Conservation (phyloP, 2,329 filamentous ascomycete species). For the Thelonectria blattea region DNA sequence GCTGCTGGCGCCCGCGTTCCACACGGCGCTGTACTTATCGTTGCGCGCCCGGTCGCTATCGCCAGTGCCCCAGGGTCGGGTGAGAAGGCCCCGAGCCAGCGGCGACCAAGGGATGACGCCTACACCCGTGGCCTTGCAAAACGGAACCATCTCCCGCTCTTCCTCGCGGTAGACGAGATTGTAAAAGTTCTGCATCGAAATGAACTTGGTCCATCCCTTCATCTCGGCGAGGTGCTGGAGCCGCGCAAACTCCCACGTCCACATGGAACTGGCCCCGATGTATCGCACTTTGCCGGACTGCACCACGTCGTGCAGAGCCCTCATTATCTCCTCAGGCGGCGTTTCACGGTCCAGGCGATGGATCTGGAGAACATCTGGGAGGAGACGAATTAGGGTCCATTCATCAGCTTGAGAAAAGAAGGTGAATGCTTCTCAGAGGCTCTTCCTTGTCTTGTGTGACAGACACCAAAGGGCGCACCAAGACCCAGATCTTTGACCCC, state of each 20-base stretch:
- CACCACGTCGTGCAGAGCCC: slow-evolving; percentile 63
- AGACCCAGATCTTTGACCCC: slow-evolving; percentile 6
- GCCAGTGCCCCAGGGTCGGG: slow-evolving; percentile 31
- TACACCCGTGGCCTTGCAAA: slow-evolving; percentile 51
- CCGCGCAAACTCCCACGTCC: slow-evolving; percentile 53
- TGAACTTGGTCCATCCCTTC: slow-evolving; percentile 62
- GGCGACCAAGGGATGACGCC: slow-evolving; percentile 47
- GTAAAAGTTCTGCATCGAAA: slow-evolving; percentile 64
- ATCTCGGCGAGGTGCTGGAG: slow-evolving; percentile 59
- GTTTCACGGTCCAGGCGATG: slow-evolving; percentile 62
- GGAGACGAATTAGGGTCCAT: slow-evolving; percentile 14
- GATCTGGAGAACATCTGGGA: slow-evolving; percentile 62
- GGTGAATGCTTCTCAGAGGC: not conserved
- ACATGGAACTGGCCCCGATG: slow-evolving; percentile 58
- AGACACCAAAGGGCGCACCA: not conserved
- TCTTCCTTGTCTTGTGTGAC: not conserved
- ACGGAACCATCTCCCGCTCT: slow-evolving; percentile 52
- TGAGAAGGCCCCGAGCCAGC: slow-evolving; percentile 38
- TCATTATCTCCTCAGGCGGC: slow-evolving; percentile 59
- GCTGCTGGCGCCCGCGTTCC: slow-evolving; percentile 28
- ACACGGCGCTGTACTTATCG: slow-evolving; percentile 20
- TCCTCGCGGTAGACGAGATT: slow-evolving; percentile 65
- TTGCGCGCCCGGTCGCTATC: slow-evolving; percentile 24
- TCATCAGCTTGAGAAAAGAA: slow-evolving; percentile 38
- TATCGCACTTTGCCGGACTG: slow-evolving; percentile 60